Evolutionary conservation across 257 asterid species (phyloP).

Genomic region (Nemophila menziesii): DNA sequence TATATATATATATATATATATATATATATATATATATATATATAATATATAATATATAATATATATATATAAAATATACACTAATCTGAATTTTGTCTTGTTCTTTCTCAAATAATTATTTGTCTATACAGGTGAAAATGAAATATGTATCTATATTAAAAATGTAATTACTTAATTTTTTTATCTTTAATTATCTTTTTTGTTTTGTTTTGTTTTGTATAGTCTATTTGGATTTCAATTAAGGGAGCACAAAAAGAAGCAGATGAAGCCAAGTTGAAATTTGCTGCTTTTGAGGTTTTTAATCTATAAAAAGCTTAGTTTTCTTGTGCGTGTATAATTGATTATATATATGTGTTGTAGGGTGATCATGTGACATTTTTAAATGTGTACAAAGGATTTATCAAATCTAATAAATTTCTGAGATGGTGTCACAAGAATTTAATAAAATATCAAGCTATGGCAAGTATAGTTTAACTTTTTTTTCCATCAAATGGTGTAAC

Average conservation of each 20-base stretch:
- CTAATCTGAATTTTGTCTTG: neutral
- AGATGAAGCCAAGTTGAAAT: conserved; percentile 90
- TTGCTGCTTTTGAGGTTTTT: conserved; percentile 91
- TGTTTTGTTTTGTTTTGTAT: conserved; percentile 12
- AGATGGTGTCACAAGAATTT: conserved; percentile 95
- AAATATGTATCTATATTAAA: too few relatives aligned
- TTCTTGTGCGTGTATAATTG: too few relatives aligned
- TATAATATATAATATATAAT: too few relatives aligned
- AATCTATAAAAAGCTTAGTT: too few relatives aligned
- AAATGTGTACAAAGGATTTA: conserved; percentile 82
- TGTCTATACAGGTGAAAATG: too few relatives aligned
- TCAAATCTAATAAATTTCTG: conserved; percentile 67
- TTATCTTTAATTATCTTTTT: conserved; percentile 2
- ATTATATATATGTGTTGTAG: conserved; percentile 31
- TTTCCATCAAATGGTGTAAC: too few relatives aligned
- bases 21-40: too few relatives aligned
- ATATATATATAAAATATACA: neutral
- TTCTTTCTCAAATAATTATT: neutral
- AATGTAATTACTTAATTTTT: too few relatives aligned
- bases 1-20: too few relatives aligned
- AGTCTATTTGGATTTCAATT: conserved; percentile 80
- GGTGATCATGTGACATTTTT: conserved; percentile 92
- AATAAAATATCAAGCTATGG: conserved; percentile 92
- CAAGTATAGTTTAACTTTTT: too few relatives aligned
- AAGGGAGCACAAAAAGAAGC: conserved; percentile 76